Conservation (phyloP, 139 green algal genomes). For the Haematococcus lacustris region DNA sequence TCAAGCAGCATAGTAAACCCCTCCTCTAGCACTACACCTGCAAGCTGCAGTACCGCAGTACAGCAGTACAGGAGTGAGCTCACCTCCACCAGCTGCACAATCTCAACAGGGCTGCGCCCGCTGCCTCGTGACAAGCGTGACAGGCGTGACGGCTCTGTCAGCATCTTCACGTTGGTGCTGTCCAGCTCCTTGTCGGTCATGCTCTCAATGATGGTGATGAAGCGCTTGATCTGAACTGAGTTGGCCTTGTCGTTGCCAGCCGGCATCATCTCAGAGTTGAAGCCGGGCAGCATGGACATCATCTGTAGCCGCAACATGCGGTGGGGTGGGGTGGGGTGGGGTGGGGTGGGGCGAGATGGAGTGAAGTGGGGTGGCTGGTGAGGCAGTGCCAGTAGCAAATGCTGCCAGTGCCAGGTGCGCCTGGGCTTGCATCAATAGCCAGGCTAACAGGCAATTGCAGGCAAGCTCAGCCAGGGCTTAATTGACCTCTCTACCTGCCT, state of each 20-base stretch:
- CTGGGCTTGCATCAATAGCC: too few species aligned
- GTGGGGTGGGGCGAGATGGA: too few species aligned
- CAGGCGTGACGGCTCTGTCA: conserved; percentile 43
- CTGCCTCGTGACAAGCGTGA: conserved; percentile 49
- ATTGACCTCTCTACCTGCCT: too few species aligned
- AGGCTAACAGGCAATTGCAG: too few species aligned
- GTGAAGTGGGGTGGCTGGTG: too few species aligned
- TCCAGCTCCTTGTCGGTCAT: conserved; percentile 73
- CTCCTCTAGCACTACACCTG: too few species aligned
- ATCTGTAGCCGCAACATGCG: conserved; percentile 51
- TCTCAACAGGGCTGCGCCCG: conserved; percentile 20
- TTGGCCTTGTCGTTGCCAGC: conserved; percentile 83
- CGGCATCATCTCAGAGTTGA: conserved; percentile 73
- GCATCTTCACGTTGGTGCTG: conserved; percentile 55
- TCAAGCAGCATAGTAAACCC: too few species aligned
- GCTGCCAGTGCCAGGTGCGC: too few species aligned
- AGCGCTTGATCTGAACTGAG: conserved; percentile 69
- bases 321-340: background rate
- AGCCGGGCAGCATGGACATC: conserved; percentile 95
- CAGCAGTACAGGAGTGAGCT: too few species aligned
- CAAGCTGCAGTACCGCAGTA: too few species aligned
- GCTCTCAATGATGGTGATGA: conserved; percentile 91
- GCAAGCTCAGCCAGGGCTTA: too few species aligned
- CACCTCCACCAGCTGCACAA: conserved; percentile 13
- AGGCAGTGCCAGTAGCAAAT: too few species aligned